Percentiles rank a stretch among this genome's conserved stretches.
phyloP scores from a whole-genome alignment of 129 eudicot species.

The Solidago caesia region DNA sequence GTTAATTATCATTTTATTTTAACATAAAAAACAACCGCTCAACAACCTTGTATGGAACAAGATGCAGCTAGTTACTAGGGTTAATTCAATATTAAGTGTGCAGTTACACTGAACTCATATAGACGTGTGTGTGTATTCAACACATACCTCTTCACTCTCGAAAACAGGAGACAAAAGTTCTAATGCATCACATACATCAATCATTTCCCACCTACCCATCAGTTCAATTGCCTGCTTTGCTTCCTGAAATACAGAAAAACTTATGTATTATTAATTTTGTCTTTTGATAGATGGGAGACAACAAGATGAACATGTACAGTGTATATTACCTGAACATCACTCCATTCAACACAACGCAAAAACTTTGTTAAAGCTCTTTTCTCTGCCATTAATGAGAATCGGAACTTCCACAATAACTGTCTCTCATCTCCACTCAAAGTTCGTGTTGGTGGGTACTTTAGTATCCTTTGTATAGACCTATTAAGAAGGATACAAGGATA shows the following conservation, averaged over 20 bases:
- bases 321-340: slow-evolving; percentile 80
- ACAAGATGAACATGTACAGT: not conserved
- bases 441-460: slow-evolving; percentile 94
- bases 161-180: slow-evolving; percentile 97
- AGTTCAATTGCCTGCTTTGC: slow-evolving; percentile 96
- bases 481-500: slow-evolving; percentile 23
- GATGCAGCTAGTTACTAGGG: not conserved
- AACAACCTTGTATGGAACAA: not conserved
- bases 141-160: slow-evolving; percentile 95
- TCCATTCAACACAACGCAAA: slow-evolving; percentile 99
- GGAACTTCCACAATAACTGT: slow-evolving; percentile 94
- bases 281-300: not conserved
- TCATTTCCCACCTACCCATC: slow-evolving; percentile 92
- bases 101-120: not conserved
- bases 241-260: slow-evolving; percentile 51
- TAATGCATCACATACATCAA: slow-evolving; percentile 97
- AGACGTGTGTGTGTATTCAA: slow-evolving; percentile 12
- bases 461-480: slow-evolving; percentile 90
- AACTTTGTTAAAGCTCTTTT: slow-evolving; percentile 92
- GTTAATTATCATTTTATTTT: not conserved
- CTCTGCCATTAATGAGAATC: slow-evolving; percentile 92
- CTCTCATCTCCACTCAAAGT: slow-evolving; percentile 92
- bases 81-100: not conserved
- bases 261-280: not conserved
- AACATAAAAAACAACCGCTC: not conserved